These are phyloP conservation scores for Batrachochytrium dendrobatidis DNA, from an alignment of 371 early-diverging fungal species.

Conservation along the genomic window DNA sequence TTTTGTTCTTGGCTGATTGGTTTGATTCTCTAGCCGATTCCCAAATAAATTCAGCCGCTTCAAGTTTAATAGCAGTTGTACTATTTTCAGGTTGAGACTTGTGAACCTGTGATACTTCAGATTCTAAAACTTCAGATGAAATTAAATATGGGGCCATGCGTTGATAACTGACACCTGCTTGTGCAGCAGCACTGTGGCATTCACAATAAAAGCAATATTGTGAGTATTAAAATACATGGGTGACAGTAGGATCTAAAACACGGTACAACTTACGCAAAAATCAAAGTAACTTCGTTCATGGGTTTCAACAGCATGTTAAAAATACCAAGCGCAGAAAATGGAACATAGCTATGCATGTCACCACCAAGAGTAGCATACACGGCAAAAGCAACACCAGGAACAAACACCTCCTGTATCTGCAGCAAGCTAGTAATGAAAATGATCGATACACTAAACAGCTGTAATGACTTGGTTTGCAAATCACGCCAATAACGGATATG, in stretches of 20 bases:
- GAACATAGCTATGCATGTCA: neutral
- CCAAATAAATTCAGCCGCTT: neutral
- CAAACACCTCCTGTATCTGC: neutral
- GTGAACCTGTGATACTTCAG: neutral
- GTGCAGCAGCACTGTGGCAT: neutral
- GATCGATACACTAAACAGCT: neutral
- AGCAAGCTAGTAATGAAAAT: neutral
- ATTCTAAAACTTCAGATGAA: neutral
- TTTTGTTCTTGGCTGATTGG: neutral
- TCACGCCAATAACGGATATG: constrained; percentile 25
- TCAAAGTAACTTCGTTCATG: neutral
- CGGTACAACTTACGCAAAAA: neutral
- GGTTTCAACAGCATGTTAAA: neutral
- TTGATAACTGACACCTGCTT: neutral
- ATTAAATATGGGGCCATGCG: neutral
- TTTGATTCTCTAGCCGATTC: neutral
- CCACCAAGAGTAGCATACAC: neutral
- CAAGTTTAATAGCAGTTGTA: neutral
- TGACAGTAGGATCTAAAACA: neutral
- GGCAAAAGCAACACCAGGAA: neutral
- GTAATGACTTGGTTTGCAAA: constrained; percentile 28
- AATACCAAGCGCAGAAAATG: neutral
- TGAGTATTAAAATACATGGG: no score
- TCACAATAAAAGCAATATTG: no score
- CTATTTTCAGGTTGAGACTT: neutral